Percentiles rank a stretch among this genome's conserved stretches.
These are phyloP conservation scores for Naegleria gruberi DNA, from an alignment of 208 protist species.

Conservation along the genomic window DNA sequence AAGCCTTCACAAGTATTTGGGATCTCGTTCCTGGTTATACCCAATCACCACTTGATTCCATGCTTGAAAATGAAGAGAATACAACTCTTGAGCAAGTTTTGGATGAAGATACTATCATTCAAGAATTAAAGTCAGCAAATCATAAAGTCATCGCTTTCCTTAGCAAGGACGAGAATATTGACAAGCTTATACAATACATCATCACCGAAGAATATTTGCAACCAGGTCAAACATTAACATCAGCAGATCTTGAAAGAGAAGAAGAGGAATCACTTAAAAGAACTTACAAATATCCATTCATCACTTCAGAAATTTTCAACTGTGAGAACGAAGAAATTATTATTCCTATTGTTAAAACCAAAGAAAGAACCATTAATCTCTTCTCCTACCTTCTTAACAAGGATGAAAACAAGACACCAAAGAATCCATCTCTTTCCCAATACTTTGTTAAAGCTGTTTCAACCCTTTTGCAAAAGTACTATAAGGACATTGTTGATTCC, in stretches of 20 bases:
- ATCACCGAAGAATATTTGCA: not conserved
- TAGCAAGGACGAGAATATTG: not conserved
- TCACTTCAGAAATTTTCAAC: not conserved
- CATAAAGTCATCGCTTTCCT: not conserved
- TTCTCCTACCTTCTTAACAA: not conserved
- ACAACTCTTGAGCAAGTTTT: not conserved
- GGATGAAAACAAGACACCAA: not conserved
- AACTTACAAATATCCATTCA: slow-evolving; percentile 1
- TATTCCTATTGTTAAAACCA: not conserved
- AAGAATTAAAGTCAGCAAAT: not conserved
- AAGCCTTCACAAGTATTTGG: not conserved
- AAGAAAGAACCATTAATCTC: not conserved
- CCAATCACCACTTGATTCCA: not conserved
- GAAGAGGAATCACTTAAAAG: not conserved
- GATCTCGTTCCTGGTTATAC: not conserved
- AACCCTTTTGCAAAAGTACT: not conserved
- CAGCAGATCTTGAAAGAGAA: not conserved
- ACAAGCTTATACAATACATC: not conserved
- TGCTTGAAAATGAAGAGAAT: not conserved
- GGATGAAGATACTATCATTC: not conserved
- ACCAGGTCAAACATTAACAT: not conserved
- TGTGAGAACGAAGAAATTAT: not conserved
- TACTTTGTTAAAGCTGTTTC: not conserved
- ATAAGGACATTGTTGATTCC: not conserved
- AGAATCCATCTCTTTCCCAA: not conserved